Evolutionary conservation across 2,329 filamentous ascomycete species (phyloP), one percentile per base, ranked within the genome.

Genomic region (Fusarium sp.): DNA sequence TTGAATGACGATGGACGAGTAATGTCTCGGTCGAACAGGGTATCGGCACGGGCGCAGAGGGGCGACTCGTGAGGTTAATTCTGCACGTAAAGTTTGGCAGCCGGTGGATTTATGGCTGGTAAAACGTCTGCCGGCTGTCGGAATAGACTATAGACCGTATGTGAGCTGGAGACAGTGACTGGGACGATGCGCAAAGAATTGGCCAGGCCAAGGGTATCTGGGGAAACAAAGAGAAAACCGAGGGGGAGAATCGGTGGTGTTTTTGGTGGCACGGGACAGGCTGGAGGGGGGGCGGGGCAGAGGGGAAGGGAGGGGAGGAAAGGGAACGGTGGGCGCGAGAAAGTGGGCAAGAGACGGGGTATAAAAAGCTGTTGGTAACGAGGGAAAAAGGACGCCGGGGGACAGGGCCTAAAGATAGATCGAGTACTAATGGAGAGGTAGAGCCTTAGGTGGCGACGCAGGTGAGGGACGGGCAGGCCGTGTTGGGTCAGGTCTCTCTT

Each of bases 141-240:
- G 69, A 62, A 60, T 49, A 56, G 69, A 68, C 76, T 78, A 77
- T 67, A 67, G 56, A 40, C 63, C 64, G 71, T 68, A 62, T 72
- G 75, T 78, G 70, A 77, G 76, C 76, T 60, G 71, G 75, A 49
- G 71, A 63, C 63, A 65, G 60, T 67, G 60, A 74, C 60, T 42
- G 60, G 66, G 64, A 74, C 64, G 69, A 69, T 69, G 75, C 66
- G 67, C 63, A 72, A 73, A 64, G 60, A 72, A 78, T 71, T 72
- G 75, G 71, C 67, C 69, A 75, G 69, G 74, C 73, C 75, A 77
- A 78, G 74, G 76, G 76, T 78, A 78, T 78, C 76, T 78, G 76
- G 76, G 76, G 76, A 78, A 78, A 78, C 76, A 78, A 78, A 78
- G 76, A 78, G 75, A 77, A 78, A 78, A 76, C 60, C 76, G 76